phyloP scores from a whole-genome alignment of 371 early-diverging fungal species.

The Actinomucor elegans region DNA sequence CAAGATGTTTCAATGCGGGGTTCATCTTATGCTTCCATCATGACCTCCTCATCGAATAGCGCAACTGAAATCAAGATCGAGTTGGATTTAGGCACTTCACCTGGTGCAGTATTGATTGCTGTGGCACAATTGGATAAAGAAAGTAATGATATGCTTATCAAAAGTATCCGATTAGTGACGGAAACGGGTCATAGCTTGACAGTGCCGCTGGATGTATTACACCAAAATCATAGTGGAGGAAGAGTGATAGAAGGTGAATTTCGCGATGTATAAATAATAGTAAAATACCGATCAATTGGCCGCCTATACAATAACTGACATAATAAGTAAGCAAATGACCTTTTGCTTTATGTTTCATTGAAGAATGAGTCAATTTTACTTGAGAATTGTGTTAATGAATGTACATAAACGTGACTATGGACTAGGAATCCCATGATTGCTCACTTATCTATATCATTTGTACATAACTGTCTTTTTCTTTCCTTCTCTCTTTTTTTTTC shows the following conservation, averaged over 20 bases:
- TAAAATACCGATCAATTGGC: too few species aligned
- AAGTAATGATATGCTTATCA: background rate
- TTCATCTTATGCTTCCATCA: constrained; percentile 1
- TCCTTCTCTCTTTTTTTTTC: background rate
- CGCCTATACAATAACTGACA: too few species aligned
- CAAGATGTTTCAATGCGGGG: constrained; percentile 11
- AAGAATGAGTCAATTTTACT: too few species aligned
- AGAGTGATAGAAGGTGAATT: constrained; percentile 32
- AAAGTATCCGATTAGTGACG: constrained; percentile 17
- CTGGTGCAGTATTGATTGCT: constrained; percentile 14
- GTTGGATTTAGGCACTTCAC: constrained; percentile 12
- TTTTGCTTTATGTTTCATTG: too few species aligned
- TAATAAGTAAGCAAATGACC: too few species aligned
- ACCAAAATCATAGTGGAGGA: constrained; percentile 5
- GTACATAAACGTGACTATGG: too few species aligned
- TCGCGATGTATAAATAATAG: constrained; percentile 19
- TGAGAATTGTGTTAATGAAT: too few species aligned
- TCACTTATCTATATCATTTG: too few species aligned
- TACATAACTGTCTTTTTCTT: background rate
- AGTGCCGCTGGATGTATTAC: background rate
- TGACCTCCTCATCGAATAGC: too few species aligned
- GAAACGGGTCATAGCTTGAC: constrained; percentile 3
- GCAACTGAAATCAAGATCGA: constrained; percentile 24
- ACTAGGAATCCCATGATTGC: too few species aligned
- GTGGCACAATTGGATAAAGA: constrained; percentile 9